Evolutionary conservation across 176 grass and related monocot genomes (phyloP).

Genomic region (Oropetium thomaeum): DNA sequence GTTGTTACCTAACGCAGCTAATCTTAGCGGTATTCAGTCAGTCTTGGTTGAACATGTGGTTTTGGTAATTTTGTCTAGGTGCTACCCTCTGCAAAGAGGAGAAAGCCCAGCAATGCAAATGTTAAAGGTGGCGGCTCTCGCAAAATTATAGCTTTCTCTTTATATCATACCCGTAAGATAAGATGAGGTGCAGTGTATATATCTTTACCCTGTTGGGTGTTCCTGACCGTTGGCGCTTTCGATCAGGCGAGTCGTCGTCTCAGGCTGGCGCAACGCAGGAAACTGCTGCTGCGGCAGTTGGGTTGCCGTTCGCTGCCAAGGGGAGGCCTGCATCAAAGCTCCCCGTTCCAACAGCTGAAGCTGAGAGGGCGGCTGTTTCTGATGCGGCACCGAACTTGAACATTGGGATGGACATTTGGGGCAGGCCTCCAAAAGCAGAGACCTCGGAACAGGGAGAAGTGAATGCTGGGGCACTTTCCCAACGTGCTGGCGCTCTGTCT

Average conservation of each 20-base stretch:
- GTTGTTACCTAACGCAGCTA: conserved; percentile 15
- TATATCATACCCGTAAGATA: too few relatives aligned
- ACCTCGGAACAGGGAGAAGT: conserved; percentile 39
- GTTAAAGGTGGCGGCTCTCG: conserved; percentile 38
- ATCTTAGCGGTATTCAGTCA: neutral
- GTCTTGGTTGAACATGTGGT: conserved; percentile 31
- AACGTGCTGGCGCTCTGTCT: conserved; percentile 18
- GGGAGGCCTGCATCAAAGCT: conserved; percentile 52
- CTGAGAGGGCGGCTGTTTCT: conserved; percentile 38
- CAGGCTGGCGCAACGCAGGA: conserved; percentile 28
- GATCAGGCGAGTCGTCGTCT: conserved; percentile 52
- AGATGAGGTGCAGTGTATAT: neutral
- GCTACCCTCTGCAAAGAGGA: conserved; percentile 61
- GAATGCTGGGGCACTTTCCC: conserved; percentile 6
- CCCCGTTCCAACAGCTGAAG: conserved; percentile 46
- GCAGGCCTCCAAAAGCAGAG: conserved; percentile 37
- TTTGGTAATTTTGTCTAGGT: conserved; percentile 41
- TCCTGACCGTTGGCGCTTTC: conserved; percentile 1
- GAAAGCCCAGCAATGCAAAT: conserved; percentile 26
- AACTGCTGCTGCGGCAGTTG: neutral
- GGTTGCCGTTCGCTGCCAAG: conserved; percentile 14
- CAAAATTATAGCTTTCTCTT: neutral
- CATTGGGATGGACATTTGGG: conserved; percentile 65
- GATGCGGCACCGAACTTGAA: conserved; percentile 49
- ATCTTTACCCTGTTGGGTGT: neutral